Evolutionary conservation across 2,329 filamentous ascomycete species (phyloP), one percentile per base, ranked within the genome.

Genomic region (Aphanocladium album): DNA sequence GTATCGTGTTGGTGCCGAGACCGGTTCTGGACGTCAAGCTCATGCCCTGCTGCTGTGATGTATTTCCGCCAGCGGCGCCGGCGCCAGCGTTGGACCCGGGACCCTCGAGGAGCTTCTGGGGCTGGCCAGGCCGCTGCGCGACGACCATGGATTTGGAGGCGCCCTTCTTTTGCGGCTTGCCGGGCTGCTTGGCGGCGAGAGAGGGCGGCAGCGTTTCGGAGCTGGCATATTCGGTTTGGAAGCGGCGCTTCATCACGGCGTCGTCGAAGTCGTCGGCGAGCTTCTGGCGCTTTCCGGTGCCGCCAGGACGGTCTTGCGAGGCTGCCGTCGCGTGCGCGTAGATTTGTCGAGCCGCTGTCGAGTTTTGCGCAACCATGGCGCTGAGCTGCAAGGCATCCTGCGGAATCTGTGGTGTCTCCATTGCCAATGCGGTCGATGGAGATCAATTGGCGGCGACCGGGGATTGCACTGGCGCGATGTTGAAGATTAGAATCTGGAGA

Each of bases 181-280:
- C 84, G 21, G 89, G 88, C 73, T 93, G 89, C 72, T 93, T 95
- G 23, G 90, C 88, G 39, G 90, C 90, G 21, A 97, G 81, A 1
- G 85, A 85, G 23, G 88, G 84, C 6, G 93, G 93, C 3, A 97
- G 81, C 64, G 89, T 88, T 71, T 86, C 85, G 23, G 95, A 88
- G 69, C 87, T 80, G 67, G 87, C 83, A 74, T 96, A 97, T 77
- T 97, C 92, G 69, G 79, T 80, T 57, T 81, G 80, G 70, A 90
- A 85, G 52, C 88, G 84, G 58, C 68, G 70, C 67, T 75, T 74
- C 64, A 73, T 64, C 58, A 70, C 64, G 54, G 71, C 66, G 51
- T 74, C 73, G 59, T 72, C 68, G 63, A 67, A 67, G 61, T 67
- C 68, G 66, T 72, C 70, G 63, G 74, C 70, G 65, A 71, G 66